Percentiles rank a stretch among this genome's conserved stretches.
These are phyloP conservation scores for Nasturtium officinale DNA, from an alignment of 345 rosid species.

Conservation along the genomic window DNA sequence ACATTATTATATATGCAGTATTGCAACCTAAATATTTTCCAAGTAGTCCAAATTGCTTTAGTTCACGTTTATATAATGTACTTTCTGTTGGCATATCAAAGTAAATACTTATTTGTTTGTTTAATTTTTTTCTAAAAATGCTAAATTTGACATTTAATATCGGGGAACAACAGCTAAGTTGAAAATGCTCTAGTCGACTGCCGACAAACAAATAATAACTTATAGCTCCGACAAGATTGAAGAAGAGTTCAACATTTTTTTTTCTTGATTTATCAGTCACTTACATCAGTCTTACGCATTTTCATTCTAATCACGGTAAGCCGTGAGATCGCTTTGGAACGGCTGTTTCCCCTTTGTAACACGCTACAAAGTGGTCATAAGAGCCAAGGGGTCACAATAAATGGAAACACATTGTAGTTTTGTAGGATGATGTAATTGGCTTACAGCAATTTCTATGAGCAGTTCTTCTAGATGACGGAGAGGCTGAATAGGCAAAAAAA, in stretches of 20 bases:
- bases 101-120: background rate
- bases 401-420: background rate
- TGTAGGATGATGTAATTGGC: too few relatives aligned
- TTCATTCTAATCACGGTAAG: constrained; percentile 47
- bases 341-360: constrained; percentile 74
- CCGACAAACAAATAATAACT: background rate
- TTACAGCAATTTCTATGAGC: too few relatives aligned
- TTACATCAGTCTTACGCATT: background rate
- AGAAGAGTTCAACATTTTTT: background rate
- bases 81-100: background rate
- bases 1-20: background rate
- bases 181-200: too few relatives aligned
- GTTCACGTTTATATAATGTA: background rate
- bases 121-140: background rate
- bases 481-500: constrained; percentile 46
- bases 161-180: background rate
- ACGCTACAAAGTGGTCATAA: constrained; percentile 45
- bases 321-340: constrained; percentile 73
- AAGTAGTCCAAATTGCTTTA: background rate
- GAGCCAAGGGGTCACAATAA: background rate
- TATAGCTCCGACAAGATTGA: constrained; percentile 3
- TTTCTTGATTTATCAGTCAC: constrained; percentile 1
- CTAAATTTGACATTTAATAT: background rate
- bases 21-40: background rate
- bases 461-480: constrained; percentile 77